Evolutionary conservation across 805 yeast species (phyloP).

Genomic region (Nakazawaea holstii): DNA sequence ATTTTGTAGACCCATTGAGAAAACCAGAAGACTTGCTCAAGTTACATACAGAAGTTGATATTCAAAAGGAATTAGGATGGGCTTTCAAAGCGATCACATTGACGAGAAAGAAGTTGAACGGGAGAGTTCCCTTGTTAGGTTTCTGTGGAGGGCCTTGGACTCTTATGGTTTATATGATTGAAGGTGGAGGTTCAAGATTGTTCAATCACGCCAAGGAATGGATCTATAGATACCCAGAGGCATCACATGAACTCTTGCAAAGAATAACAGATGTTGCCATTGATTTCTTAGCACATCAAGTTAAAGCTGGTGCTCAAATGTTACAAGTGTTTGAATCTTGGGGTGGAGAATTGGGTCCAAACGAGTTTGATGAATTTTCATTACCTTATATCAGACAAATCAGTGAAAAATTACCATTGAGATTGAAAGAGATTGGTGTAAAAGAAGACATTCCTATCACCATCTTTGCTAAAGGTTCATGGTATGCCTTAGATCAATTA

Average conservation of each 20-base stretch:
- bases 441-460: constrained; percentile 76
- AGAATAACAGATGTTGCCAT: constrained; percentile 82
- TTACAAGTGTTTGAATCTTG: constrained; percentile 95
- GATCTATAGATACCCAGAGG: constrained; percentile 77
- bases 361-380: constrained; percentile 82
- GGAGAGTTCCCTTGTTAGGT: constrained; percentile 91
- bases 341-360: constrained; percentile 95
- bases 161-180: constrained; percentile 91
- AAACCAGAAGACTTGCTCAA: constrained; percentile 59
- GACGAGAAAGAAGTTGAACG: constrained; percentile 80
- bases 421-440: constrained; percentile 68
- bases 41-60: constrained; percentile 61
- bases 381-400: constrained; percentile 84
- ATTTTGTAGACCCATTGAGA: constrained; percentile 84
- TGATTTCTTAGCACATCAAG: constrained; percentile 91
- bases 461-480: constrained; percentile 92
- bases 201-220: constrained; percentile 90
- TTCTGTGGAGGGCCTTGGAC: constrained; percentile 99
- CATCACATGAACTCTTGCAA: constrained; percentile 64
- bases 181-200: constrained; percentile 93
- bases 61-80: constrained; percentile 80
- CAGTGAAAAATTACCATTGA: constrained; percentile 56
- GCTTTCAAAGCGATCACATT: constrained; percentile 89
- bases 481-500: constrained; percentile 89
- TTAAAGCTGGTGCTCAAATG: constrained; percentile 97